phyloP scores from a whole-genome alignment of 1,284 basidiomycete species.

The Mycosarcoma mackinlayi region DNA sequence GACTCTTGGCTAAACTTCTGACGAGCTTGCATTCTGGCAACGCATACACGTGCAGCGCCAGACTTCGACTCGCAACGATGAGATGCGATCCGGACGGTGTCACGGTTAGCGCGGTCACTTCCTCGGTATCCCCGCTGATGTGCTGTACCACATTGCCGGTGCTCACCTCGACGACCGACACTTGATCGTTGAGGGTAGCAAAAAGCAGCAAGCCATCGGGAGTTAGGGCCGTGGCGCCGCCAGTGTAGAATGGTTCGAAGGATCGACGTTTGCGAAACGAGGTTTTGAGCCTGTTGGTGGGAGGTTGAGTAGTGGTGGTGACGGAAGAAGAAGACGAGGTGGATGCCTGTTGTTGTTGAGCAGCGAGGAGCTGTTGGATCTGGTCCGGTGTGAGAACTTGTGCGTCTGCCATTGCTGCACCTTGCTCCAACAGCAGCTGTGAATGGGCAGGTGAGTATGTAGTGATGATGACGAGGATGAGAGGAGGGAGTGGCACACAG shows the following conservation, averaged over 20 bases:
- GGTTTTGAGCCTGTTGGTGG: constrained; percentile 40
- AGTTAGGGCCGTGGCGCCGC: constrained; percentile 76
- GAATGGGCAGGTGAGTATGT: too few relatives aligned
- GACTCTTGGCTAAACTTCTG: constrained; percentile 82
- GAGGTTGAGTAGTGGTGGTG: background rate
- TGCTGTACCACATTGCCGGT: constrained; percentile 76
- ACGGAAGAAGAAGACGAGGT: constrained; percentile 13
- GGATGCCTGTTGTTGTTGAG: constrained; percentile 32
- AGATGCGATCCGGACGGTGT: constrained; percentile 68
- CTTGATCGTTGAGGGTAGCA: constrained; percentile 87
- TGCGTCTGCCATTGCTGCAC: constrained; percentile 48
- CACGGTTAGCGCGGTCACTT: constrained; percentile 71
- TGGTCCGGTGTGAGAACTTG: constrained; percentile 42
- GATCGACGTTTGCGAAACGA: constrained; percentile 44
- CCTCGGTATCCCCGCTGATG: constrained; percentile 69
- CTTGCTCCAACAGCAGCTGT: too few relatives aligned
- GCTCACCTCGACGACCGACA: constrained; percentile 81
- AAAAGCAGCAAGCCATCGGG: constrained; percentile 82
- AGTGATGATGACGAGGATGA: constrained; percentile 5
- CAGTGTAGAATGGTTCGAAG: constrained; percentile 66
- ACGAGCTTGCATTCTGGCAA: constrained; percentile 70
- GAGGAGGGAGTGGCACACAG: background rate
- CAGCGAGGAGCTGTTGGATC: constrained; percentile 33
- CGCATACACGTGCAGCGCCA: constrained; percentile 71
- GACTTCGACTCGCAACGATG: constrained; percentile 71